These are phyloP conservation scores for Ceratobasidium sp. DNA, from an alignment of 1,284 basidiomycete genomes.

Conservation along the genomic window DNA sequence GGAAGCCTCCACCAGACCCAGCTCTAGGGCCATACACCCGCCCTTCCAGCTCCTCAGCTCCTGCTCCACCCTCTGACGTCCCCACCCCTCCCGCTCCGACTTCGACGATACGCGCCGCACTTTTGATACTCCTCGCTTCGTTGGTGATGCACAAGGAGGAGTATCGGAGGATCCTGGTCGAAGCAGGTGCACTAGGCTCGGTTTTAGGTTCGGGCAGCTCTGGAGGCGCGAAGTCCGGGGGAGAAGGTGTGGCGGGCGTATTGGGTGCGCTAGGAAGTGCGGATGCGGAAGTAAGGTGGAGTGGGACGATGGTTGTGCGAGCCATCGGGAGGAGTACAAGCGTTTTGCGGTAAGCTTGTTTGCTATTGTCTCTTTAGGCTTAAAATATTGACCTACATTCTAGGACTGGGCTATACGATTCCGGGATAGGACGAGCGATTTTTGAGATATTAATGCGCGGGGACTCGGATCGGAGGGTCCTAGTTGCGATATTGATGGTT, in stretches of 20 bases:
- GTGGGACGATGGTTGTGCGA: conserved; percentile 28
- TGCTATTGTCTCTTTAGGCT: too few relatives aligned
- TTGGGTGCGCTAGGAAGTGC: conserved; percentile 24
- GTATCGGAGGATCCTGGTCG: conserved; percentile 9
- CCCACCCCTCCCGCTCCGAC: conserved; percentile 24
- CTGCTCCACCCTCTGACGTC: neutral
- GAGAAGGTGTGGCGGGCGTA: conserved; percentile 30
- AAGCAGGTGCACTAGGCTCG: conserved; percentile 1
- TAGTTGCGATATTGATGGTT: conserved; percentile 30
- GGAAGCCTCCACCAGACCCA: conserved; percentile 41
- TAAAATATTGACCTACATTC: neutral
- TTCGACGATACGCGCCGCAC: conserved; percentile 23
- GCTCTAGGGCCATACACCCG: conserved; percentile 32
- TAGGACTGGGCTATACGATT: conserved; percentile 41
- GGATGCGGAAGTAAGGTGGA: conserved; percentile 32
- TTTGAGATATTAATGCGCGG: too few relatives aligned
- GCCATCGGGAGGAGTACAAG: conserved; percentile 32
- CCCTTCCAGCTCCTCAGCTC: neutral
- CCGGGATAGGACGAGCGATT: neutral
- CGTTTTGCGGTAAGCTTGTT: conserved; percentile 15
- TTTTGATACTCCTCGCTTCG: conserved; percentile 27
- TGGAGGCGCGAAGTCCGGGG: neutral
- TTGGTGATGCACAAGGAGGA: conserved; percentile 30
- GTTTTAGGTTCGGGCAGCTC: neutral
- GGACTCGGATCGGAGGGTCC: conserved; percentile 12